Base-by-base conservation (phyloP, 2,329 filamentous ascomycete genomes). In the Grosmannia huntii region DNA sequence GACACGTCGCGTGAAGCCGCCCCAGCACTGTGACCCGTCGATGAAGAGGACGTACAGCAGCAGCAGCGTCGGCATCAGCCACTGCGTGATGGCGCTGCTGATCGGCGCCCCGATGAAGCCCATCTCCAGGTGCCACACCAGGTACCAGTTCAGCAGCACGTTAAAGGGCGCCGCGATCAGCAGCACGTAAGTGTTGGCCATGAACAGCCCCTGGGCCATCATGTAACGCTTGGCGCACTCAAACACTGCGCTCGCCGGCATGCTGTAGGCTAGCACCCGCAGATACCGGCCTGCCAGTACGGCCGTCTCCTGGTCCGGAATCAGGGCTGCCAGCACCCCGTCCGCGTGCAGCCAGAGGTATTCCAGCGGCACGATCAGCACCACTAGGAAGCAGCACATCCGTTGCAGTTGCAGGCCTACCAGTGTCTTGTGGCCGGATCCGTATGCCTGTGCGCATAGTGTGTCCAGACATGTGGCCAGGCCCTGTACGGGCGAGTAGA, bases 401-500 rank as follows among this genome's bases (percentile, higher is more conserved):
- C 88, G 78, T 70, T 94, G 87, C 62, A 90, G 76, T 66, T 94
- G 88, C 58, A 94, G 71, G 1, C 89, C 92, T 12, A 97, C 92
- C 5, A 97, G 81, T 64, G 91, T 87, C 68, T 87, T 95, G 68
- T 87, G 87, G 0, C 92, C 92, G 0, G 89, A 95, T 2, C 94
- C 92, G 68, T 95, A 97, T 0, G 94, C 92, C 71, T 97, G 92
- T 0, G 92, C 83, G 69, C 92, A 96, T 2, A 97, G 82, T 0
- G 92, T 97, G 71, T 97, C 92, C 44, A 97, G 76, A 62, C 86
- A 89, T 5, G 92, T 97, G 1, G 90, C 86, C 16, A 97, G 78
- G n/a, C 90, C 87, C 67, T 90, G 87, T 67, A 89, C 87, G 19
- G 89, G 83, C 0, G 86, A 86, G 65, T 87, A 85, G 59, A 86